These are phyloP conservation scores for Candida verbasci DNA, from an alignment of 805 yeast species.

Conservation along the genomic window DNA sequence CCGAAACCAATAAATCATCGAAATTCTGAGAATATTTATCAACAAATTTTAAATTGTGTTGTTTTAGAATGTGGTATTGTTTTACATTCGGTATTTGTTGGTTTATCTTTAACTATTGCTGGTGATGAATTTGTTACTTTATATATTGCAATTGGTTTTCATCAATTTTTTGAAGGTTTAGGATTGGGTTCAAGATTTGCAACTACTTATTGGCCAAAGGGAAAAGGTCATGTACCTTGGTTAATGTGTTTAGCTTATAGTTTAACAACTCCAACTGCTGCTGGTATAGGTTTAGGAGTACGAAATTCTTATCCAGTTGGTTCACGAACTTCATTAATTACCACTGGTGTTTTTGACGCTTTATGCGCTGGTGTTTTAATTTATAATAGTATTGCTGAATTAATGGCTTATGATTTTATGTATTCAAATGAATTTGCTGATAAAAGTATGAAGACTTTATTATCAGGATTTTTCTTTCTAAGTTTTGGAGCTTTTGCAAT, in stretches of 20 bases:
- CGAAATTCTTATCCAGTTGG: constrained; percentile 28
- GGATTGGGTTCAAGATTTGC: constrained; percentile 72
- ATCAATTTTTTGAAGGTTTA: constrained; percentile 78
- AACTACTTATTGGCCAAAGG: constrained; percentile 26
- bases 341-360: constrained; percentile 31
- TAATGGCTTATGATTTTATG: constrained; percentile 38
- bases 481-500: constrained; percentile 25
- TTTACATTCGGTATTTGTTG: constrained; percentile 77
- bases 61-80: constrained; percentile 72
- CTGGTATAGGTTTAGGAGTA: constrained; percentile 34
- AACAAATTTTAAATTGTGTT: constrained; percentile 17
- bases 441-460: constrained; percentile 13
- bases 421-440: constrained; percentile 25
- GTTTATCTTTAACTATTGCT: constrained; percentile 67
- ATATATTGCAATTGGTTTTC: constrained; percentile 61
- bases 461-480: constrained; percentile 21
- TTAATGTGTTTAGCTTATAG: constrained; percentile 24
- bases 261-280: constrained; percentile 30
- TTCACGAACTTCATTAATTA: constrained; percentile 27
- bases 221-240: constrained; percentile 29
- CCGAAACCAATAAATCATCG: neutral
- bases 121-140: constrained; percentile 68
- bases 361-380: constrained; percentile 32
- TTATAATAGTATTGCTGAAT: constrained; percentile 33
- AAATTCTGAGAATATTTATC: constrained; percentile 6